Conservation (phyloP, 1,139 yeast species). For the Suhomyces yuchorum region DNA sequence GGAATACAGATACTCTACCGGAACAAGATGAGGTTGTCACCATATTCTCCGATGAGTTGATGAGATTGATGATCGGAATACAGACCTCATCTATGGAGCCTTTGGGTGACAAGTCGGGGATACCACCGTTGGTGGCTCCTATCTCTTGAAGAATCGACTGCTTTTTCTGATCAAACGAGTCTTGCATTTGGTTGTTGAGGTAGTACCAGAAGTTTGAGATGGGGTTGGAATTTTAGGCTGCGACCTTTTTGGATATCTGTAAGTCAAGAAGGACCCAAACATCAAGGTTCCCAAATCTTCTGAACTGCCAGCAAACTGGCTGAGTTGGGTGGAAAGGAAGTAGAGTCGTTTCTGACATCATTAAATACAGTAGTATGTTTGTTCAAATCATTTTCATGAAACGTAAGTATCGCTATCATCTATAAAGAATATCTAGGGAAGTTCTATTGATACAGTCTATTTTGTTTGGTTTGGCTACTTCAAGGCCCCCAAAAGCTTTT, state of each 20-base stretch:
- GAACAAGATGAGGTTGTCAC: conserved; percentile 90
- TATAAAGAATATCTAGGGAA: not conserved
- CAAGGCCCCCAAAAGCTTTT: conserved; percentile 64
- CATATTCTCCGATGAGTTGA: conserved; percentile 64
- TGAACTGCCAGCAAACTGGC: no score
- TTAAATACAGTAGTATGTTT: no score
- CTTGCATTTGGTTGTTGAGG: conserved; percentile 29
- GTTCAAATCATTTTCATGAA: no score
- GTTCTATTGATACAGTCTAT: not conserved
- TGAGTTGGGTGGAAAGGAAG: no score
- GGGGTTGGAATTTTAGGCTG: not conserved
- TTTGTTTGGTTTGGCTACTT: conserved; percentile 29
- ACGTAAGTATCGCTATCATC: no score
- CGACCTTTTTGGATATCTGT: not conserved
- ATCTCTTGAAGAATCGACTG: conserved; percentile 58
- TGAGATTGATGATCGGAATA: conserved; percentile 66
- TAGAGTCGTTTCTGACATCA: no score
- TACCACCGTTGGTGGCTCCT: conserved; percentile 38
- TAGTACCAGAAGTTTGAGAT: not conserved
- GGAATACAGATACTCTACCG: conserved; percentile 79
- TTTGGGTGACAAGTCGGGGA: conserved; percentile 78
- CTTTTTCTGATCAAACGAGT: conserved; percentile 73
- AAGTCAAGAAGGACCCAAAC: no score
- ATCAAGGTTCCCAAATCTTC: no score
- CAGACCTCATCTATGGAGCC: conserved; percentile 77